Conservation (phyloP, 164 flowering plant genomes). For the Hamamelis virginiana region DNA sequence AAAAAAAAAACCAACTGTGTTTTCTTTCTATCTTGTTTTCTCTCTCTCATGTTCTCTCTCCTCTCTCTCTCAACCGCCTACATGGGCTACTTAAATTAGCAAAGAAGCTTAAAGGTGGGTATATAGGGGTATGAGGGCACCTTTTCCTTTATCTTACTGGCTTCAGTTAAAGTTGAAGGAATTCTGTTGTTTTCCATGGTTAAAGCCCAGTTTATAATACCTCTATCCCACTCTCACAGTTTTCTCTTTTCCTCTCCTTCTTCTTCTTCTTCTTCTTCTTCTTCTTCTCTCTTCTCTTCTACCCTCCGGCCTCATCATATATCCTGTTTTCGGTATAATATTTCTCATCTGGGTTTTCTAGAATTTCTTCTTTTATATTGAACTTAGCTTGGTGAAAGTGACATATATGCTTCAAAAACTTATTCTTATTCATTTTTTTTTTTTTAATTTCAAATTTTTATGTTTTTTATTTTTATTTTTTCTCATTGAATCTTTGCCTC, state of each 20-base stretch:
- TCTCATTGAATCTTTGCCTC: not conserved
- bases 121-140: slow-evolving; percentile 19
- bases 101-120: slow-evolving; percentile 36
- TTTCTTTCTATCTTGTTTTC: too few species aligned
- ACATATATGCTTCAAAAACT: not conserved
- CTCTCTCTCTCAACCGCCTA: slow-evolving; percentile 34
- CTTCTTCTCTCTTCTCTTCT: slow-evolving; percentile 5
- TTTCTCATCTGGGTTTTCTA: slow-evolving; percentile 20
- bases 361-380: not conserved
- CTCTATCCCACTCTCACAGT: slow-evolving; percentile 36
- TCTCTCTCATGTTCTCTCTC: too few species aligned
- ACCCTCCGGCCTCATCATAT: slow-evolving; percentile 1
- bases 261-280: slow-evolving; percentile 5
- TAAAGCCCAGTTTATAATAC: slow-evolving; percentile 63
- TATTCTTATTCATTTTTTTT: not conserved
- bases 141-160: slow-evolving; percentile 59
- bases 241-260: slow-evolving; percentile 40
- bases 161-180: slow-evolving; percentile 75
- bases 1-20: slow-evolving; percentile 4
- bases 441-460: too few species aligned
- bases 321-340: slow-evolving; percentile 11
- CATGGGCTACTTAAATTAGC: slow-evolving; percentile 37
- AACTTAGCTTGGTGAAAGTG: not conserved
- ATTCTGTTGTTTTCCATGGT: slow-evolving; percentile 50
- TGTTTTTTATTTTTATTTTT: not conserved